Evolutionary conservation across 805 yeast species (phyloP).

Genomic region (Saturnispora sanitii): DNA sequence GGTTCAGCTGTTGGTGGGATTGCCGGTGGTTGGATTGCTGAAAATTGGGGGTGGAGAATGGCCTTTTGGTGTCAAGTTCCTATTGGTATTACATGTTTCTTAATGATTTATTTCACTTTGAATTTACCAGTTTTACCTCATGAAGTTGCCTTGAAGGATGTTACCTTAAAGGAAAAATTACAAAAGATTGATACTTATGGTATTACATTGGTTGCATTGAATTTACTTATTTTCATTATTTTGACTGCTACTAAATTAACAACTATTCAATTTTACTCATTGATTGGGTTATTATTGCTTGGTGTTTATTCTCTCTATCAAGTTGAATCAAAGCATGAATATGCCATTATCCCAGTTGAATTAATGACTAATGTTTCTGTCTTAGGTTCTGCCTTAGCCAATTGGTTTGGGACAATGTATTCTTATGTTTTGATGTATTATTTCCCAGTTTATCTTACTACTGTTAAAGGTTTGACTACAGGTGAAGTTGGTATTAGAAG

Average conservation of each 20-base stretch:
- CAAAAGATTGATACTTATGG: conserved; percentile 44
- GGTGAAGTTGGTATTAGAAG: conserved; percentile 50
- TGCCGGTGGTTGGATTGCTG: conserved; percentile 49
- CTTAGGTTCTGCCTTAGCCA: conserved; percentile 52
- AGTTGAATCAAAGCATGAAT: conserved; percentile 22
- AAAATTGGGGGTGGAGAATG: conserved; percentile 54
- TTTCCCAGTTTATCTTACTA: conserved; percentile 50
- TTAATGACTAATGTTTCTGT: conserved; percentile 50
- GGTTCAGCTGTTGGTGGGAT: conserved; percentile 74
- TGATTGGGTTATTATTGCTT: conserved; percentile 4
- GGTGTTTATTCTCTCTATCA: conserved; percentile 11
- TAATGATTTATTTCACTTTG: conserved; percentile 33
- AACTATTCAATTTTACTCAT: not conserved
- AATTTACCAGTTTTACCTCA: conserved; percentile 37
- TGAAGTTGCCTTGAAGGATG: conserved; percentile 23
- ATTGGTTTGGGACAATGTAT: conserved; percentile 49
- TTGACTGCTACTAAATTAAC: conserved; percentile 23
- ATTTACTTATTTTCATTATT: conserved; percentile 25
- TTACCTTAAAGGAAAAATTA: conserved; percentile 35
- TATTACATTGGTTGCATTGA: conserved; percentile 24
- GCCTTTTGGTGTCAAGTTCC: conserved; percentile 50
- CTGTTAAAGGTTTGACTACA: conserved; percentile 44
- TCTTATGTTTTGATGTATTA: conserved; percentile 41
- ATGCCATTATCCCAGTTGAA: conserved; percentile 54
- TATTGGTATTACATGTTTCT: conserved; percentile 30